Base-by-base conservation (phyloP, 345 rosid genomes). In the Nephelium lappaceum region DNA sequence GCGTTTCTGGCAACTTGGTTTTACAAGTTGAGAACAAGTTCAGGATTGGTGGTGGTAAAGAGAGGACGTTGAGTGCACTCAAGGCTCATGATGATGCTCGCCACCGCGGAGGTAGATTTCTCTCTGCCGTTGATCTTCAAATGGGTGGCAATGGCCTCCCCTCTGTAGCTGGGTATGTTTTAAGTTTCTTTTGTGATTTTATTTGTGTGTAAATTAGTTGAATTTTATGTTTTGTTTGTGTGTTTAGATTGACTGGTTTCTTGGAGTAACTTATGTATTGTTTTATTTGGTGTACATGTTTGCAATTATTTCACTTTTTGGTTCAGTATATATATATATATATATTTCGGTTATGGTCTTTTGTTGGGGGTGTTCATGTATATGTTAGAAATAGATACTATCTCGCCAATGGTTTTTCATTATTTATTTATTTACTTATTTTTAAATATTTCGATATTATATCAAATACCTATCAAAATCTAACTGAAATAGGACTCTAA, bases 71-170 rank as follows among this genome's bases (percentile, higher is more conserved):
- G 25, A 75, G 71, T 24, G 93, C 88, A 7, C 73, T 91, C 24
- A 91, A 79, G 63, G 82, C 88, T 61, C 98, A 95, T 72, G 99
- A 95, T 72, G 99, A 95, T 78, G 77, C 78, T 27, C 87, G 51
- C 69, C 99, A 97, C 19, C 98, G 90, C n/a, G n/a, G n/a, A 65
- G 79, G 89, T 31, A 84, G 99, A 25, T 80, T 90, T 77, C 92
- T 95, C 45, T 76, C 91, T 58, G 76, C 92, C 83, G 58, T 89
- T 67, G 91, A 90, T 81, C 75, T 95, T 43, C 88, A 87, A 60
- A 69, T 95, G 38, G 99, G 98, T 0, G 98, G 99, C 82, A 89
- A 84, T 61, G 95, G 98, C 82, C 79, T 43, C 4, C 97, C 93
- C 25, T 81, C 89, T 21, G 90, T 85, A 53, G 82, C 93, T 77